A percentile compares a stretch with the other conserved stretches of the same genome.
These are phyloP conservation scores for rapeseed (Brassica napus) DNA, from an alignment of 345 rosid species.

Conservation along the genomic window Da-Ae NC_063442.1:9872001-9872500, in stretches of 20 bases:
- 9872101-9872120: not conserved
- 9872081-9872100: not conserved
- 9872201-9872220: constrained; percentile 62
- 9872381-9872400: constrained; percentile 67
- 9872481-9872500: not conserved
- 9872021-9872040: constrained; percentile 72
- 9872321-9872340: constrained; percentile 11
- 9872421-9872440: constrained; percentile 65
- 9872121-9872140: not conserved
- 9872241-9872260: constrained; percentile 61
- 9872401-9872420: constrained; percentile 59
- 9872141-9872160: not conserved
- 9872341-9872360: constrained; percentile 56
- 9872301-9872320: constrained; percentile 22
- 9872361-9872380: constrained; percentile 61
- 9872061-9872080: constrained; percentile 44
- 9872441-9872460: not conserved
- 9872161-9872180: constrained; percentile 50
- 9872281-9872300: constrained; percentile 2
- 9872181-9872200: constrained; percentile 53
- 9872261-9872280: not conserved
- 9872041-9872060: constrained; percentile 76
- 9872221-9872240: constrained; percentile 52
- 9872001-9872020: constrained; percentile 57
- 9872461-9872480: not conserved